Base-by-base conservation (phyloP, 495 filamentous ascomycete genomes). In the Trichoderma gamsii region DNA sequence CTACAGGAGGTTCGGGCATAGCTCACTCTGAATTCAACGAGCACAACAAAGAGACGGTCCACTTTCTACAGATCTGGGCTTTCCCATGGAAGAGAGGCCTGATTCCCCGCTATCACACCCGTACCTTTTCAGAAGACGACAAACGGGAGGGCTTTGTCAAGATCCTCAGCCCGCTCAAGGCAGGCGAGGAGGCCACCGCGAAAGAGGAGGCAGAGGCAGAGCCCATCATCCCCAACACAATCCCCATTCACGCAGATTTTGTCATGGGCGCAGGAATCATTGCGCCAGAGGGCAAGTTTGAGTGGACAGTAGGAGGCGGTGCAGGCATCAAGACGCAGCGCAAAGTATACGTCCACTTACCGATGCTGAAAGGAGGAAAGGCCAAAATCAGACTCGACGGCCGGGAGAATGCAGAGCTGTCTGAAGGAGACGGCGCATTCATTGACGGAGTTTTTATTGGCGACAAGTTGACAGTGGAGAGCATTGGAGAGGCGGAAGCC, bases 1-100 rank as follows among this genome's bases (percentile, higher is more conserved):
- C 90, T 4, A 91, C 87, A 16, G 90, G 89, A 38, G 91, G 90
- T 59, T 90, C 83, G 41, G 88, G 90, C 49, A 92, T 95, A 72
- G 84, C 89, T 29, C 90, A 95, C 73, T 86, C 83, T 16, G 91
- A 95, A 78, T 84, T 87, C 73, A 92, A 92, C 76, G 88, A 92
- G 72, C 81, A 87, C 71, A 72, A 76, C 18, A 77, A 79, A 52
- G 84, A 89, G 32, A 80, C 86, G 15, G 88, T 90, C 21, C 90
- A 94, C 73, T 92, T 93, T 75, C 80, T 93, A 25, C 90, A 93
- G 76, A 93, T 93, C 69, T 93, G 90, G 90, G 90, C 85, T 3
- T 75, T 89, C 25, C 90, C 90, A 2, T 91, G 89, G 85, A 83
- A 81, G 72, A 76, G 80, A 7, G 88, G 89, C 7, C 79, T 94